These are phyloP conservation scores for Cryptococcus sp. DNA, from an alignment of 1,284 basidiomycete species.

Conservation along the genomic window DNA sequence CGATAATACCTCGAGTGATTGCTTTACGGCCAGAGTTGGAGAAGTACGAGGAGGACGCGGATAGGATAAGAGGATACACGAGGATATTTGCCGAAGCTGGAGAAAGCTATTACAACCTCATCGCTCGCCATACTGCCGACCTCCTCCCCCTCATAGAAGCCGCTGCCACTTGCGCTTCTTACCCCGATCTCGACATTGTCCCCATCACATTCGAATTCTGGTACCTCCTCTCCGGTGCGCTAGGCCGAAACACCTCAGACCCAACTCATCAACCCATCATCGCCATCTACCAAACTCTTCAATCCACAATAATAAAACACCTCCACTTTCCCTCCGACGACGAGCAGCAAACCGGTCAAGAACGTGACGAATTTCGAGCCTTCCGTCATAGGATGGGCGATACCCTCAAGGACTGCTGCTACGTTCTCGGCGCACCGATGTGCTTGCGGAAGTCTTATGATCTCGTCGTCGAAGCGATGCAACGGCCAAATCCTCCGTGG, in stretches of 20 bases:
- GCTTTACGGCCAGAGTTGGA: conserved; percentile 61
- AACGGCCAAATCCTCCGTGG: conserved; percentile 58
- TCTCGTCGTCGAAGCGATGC: conserved; percentile 67
- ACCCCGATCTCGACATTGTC: conserved; percentile 91
- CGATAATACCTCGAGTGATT: conserved; percentile 77
- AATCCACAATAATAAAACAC: conserved; percentile 82
- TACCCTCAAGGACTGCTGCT: conserved; percentile 97
- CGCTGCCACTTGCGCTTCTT: conserved; percentile 88
- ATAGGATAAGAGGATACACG: conserved; percentile 83
- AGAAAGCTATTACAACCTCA: conserved; percentile 86
- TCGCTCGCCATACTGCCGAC: conserved; percentile 79
- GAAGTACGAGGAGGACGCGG: conserved; percentile 63
- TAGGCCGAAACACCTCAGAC: conserved; percentile 50
- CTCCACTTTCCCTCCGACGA: conserved; percentile 83
- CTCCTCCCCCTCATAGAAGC: conserved; percentile 93
- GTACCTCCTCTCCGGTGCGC: conserved; percentile 81
- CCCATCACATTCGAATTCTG: conserved; percentile 98
- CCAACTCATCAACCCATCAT: conserved; percentile 52
- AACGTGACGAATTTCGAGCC: conserved; percentile 85
- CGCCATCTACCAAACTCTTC: conserved; percentile 75
- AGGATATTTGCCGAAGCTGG: conserved; percentile 93
- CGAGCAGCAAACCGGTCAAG: conserved; percentile 70
- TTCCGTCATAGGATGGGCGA: conserved; percentile 99
- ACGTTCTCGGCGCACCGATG: conserved; percentile 79
- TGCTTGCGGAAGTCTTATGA: conserved; percentile 79